Percentiles rank a stretch among this genome's conserved stretches.
Conservation (phyloP, 2,329 filamentous ascomycete genomes). For the Cordyceps tenuipes region DNA sequence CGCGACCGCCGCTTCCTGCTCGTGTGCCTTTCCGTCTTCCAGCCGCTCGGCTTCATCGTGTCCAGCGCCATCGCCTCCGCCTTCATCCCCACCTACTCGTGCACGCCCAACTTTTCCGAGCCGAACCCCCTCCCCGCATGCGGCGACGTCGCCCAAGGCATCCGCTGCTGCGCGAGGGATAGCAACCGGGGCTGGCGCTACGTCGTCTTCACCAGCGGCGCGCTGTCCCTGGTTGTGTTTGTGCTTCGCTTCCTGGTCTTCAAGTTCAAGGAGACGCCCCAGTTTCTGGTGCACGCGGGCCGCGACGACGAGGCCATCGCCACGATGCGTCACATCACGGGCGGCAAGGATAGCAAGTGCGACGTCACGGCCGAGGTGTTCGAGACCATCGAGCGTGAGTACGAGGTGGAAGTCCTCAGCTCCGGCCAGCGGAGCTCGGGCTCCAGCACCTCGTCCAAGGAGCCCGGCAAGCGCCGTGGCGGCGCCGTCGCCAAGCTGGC, state of each 20-base stretch:
- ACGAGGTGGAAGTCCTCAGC: constrained; percentile 14
- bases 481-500: constrained; percentile 15
- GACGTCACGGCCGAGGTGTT: constrained; percentile 30
- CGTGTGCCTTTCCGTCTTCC: constrained; percentile 44
- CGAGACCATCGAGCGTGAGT: constrained; percentile 19
- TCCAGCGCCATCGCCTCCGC: constrained; percentile 43
- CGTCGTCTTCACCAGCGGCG: constrained; percentile 36
- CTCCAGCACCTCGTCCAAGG: constrained; percentile 12
- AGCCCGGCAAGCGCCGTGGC: constrained; percentile 15
- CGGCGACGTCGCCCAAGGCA: constrained; percentile 19
- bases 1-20: constrained; percentile 41
- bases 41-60: constrained; percentile 46
- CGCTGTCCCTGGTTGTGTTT: constrained; percentile 34
- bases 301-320: constrained; percentile 38
- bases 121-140: constrained; percentile 35
- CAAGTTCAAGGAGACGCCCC: constrained; percentile 38
- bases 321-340: constrained; percentile 38
- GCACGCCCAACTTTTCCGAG: constrained; percentile 42
- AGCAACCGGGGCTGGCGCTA: constrained; percentile 46
- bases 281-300: constrained; percentile 36
- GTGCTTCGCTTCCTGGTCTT: constrained; percentile 38
- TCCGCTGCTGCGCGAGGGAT: constrained; percentile 26
- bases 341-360: constrained; percentile 27
- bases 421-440: constrained; percentile 14
- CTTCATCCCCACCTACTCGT: constrained; percentile 43